These are phyloP conservation scores for Melocanna baccifera DNA, from an alignment of 176 grass and related monocot genomes.

Conservation along the genomic window DNA sequence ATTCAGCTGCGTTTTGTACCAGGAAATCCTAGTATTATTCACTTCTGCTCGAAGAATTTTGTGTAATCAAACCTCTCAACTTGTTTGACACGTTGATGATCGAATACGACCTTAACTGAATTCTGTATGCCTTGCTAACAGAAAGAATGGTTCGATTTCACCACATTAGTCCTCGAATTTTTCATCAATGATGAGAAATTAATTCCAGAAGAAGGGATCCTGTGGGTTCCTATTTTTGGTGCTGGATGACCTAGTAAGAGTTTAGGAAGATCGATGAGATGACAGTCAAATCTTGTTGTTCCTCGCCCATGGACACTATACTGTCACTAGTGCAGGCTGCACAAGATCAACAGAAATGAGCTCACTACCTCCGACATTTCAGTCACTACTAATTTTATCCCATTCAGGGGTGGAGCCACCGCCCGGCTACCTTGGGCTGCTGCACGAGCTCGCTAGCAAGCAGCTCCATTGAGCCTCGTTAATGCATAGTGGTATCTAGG, in stretches of 20 bases:
- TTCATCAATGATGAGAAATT: neutral
- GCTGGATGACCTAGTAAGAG: neutral
- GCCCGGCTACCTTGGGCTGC: too few species aligned
- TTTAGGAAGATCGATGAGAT: neutral
- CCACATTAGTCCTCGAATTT: neutral
- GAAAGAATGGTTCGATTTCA: neutral
- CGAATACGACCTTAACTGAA: neutral
- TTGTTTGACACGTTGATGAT: neutral
- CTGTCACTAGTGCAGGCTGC: neutral
- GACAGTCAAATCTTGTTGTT: neutral
- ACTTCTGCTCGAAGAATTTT: neutral
- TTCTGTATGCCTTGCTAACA: neutral
- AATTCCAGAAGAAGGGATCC: neutral
- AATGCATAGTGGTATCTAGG: too few species aligned
- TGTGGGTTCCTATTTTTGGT: neutral
- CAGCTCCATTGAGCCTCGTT: too few species aligned
- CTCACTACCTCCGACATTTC: neutral
- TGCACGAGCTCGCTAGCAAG: too few species aligned
- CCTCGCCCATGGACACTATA: neutral
- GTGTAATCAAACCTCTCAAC: neutral
- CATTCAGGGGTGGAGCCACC: too few species aligned
- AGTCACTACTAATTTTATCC: neutral
- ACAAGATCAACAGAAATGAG: neutral
- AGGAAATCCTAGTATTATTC: neutral
- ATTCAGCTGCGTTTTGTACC: too few species aligned